phyloP scores from a whole-genome alignment of 805 yeast species.

The Pichia sporocuriosa region DNA sequence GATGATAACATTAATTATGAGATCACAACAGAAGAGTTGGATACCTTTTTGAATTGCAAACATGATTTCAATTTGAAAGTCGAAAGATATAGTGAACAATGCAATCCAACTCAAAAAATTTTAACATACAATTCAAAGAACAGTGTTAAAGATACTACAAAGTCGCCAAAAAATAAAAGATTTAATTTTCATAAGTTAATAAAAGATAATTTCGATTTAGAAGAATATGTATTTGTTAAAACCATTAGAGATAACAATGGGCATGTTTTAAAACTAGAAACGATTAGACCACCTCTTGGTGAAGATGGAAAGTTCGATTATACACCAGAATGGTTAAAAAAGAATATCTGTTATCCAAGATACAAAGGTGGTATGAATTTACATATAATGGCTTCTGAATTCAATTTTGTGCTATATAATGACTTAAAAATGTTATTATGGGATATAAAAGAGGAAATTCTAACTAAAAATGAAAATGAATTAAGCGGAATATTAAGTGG shows the following conservation, averaged over 20 bases:
- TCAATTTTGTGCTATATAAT: slow-evolving; percentile 24
- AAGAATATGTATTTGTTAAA: slow-evolving; percentile 30
- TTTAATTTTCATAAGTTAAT: slow-evolving; percentile 19
- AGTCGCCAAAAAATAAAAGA: not conserved
- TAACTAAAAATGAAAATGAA: not conserved
- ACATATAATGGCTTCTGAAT: slow-evolving; percentile 22
- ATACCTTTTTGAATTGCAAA: slow-evolving; percentile 6
- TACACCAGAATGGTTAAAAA: slow-evolving; percentile 33
- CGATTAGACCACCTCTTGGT: slow-evolving; percentile 18
- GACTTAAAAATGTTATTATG: slow-evolving; percentile 25
- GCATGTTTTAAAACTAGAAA: slow-evolving; percentile 33
- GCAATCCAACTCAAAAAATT: slow-evolving; percentile 2
- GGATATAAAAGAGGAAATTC: slow-evolving; percentile 25
- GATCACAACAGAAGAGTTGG: slow-evolving; percentile 5
- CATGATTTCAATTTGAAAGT: slow-evolving; percentile 9
- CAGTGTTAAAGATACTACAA: not conserved
- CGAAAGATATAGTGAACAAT: slow-evolving; percentile 11
- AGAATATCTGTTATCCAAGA: slow-evolving; percentile 36
- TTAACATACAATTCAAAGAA: slow-evolving; percentile 6
- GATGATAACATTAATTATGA: slow-evolving; percentile 1
- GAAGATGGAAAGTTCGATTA: slow-evolving; percentile 13
- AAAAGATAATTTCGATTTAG: slow-evolving; percentile 12
- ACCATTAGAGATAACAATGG: slow-evolving; percentile 35
- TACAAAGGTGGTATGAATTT: slow-evolving; percentile 40
- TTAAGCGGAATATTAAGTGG: not conserved